A percentile compares a stretch with the other conserved stretches of the same genome.
Evolutionary conservation across 129 eudicot genomes (phyloP).

Genomic region (Glebionis coronaria): DNA sequence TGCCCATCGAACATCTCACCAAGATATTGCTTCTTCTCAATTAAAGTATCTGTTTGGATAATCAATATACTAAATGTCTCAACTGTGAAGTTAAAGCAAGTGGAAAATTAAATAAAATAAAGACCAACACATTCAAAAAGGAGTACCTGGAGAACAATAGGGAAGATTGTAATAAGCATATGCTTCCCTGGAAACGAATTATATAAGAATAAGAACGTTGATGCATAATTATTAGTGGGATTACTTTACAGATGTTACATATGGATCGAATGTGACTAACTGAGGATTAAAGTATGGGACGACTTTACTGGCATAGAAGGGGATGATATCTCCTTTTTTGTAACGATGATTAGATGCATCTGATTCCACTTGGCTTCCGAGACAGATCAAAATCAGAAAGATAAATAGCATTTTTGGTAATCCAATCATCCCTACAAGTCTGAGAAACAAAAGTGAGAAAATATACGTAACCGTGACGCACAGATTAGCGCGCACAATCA

Average conservation of each 20-base stretch:
- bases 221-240: neutral
- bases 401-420: slow-evolving; percentile 12
- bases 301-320: slow-evolving; percentile 43
- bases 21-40: neutral
- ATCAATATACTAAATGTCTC: neutral
- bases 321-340: slow-evolving; percentile 33
- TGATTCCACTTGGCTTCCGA: slow-evolving; percentile 28
- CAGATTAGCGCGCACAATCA: neutral
- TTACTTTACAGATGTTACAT: neutral
- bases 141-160: slow-evolving; percentile 30
- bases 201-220: neutral
- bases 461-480: neutral
- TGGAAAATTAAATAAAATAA: neutral
- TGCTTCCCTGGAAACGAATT: slow-evolving; percentile 31
- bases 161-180: slow-evolving; percentile 38
- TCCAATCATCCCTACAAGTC: slow-evolving; percentile 8
- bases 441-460: slow-evolving; percentile 7
- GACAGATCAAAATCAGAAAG: slow-evolving; percentile 16
- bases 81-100: too few species aligned
- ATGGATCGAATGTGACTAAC: slow-evolving; percentile 8
- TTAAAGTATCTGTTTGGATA: neutral
- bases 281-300: slow-evolving; percentile 31
- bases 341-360: slow-evolving; percentile 39
- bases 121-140: slow-evolving; percentile 11
- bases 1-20: slow-evolving; percentile 7